Percentiles rank a stretch among this genome's conserved stretches.
Evolutionary conservation across 2,329 filamentous ascomycete species (phyloP).

Genomic region (Penicillium sp.): DNA sequence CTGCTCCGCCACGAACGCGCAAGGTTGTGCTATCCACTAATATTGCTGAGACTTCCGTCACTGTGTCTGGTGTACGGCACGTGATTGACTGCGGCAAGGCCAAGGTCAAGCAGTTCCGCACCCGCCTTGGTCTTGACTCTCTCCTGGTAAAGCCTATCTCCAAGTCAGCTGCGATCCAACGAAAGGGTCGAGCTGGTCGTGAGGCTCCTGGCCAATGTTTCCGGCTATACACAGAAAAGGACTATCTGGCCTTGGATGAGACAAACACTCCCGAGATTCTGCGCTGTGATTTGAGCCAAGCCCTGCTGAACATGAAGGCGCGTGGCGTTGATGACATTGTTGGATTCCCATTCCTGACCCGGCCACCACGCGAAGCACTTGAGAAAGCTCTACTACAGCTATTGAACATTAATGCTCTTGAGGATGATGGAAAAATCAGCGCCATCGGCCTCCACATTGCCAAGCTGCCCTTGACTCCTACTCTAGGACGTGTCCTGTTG

Average conservation of each 20-base stretch:
- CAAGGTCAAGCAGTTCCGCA: constrained; percentile 88
- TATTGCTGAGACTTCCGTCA: constrained; percentile 98
- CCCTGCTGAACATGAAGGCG: constrained; percentile 90
- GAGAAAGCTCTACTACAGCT: constrained; percentile 80
- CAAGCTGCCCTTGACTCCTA: constrained; percentile 75
- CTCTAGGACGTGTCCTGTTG: constrained; percentile 77
- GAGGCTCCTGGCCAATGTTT: constrained; percentile 89
- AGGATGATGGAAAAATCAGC: constrained; percentile 71
- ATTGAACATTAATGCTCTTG: constrained; percentile 72
- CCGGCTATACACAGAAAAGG: constrained; percentile 78
- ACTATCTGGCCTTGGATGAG: constrained; percentile 68
- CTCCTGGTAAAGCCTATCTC: constrained; percentile 88
- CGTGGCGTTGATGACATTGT: constrained; percentile 79
- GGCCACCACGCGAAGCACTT: constrained; percentile 72
- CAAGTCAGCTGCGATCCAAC: constrained; percentile 87
- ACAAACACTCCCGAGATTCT: constrained; percentile 85
- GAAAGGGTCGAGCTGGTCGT: constrained; percentile 86
- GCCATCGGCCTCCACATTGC: constrained; percentile 73
- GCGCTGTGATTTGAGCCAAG: constrained; percentile 80
- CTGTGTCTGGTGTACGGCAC: constrained; percentile 85
- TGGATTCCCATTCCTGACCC: constrained; percentile 80
- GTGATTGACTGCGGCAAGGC: constrained; percentile 92
- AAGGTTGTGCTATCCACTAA: constrained; percentile 94
- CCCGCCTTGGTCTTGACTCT: constrained; percentile 82
- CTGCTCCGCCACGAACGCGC: constrained; percentile 69